Base-by-base conservation (phyloP, 2,329 filamentous ascomycete species). In the Clonostachys byssicola region DNA sequence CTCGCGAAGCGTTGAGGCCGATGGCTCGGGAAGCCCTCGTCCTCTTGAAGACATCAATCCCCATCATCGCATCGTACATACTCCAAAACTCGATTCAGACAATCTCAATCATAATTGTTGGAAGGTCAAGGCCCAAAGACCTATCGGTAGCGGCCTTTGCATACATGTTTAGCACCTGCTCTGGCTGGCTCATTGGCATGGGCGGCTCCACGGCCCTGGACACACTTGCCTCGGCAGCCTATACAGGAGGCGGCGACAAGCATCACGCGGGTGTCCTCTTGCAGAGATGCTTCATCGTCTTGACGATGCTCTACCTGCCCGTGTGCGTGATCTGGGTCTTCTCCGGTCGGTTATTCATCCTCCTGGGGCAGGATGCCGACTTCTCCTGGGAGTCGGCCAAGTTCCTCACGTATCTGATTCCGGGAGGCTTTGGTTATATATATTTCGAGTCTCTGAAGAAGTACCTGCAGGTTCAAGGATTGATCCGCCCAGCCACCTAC, bases 111-210 rank as follows among this genome's bases (percentile, higher is more conserved):
- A 70, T 95, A 42, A 84, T 95, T 36, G 89, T 89, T 4, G 90
- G 90, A 10, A 82, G 88, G 4, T 71, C 90, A 1, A 91, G 87
- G 0, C 85, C 90, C 1, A 86, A 94, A 63, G 83, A 89, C 3
- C 71, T 95, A 7, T 88, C 90, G 1, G 89, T 86, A 0, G 86
- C 89, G 1, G 89, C 90, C 1, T 95, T 95, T 59, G 88, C 87
- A 3, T 92, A 94, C 71, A 95, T 95, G 90, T 95, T 95, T 56
- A 89, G 90, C 47, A 91, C 92, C 86, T 84, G 87, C 18, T 90
- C 89, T 1, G 90, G 89, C 89, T 1, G 90, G 89, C 77, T 95
- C 35, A 88, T 95, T 49, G 90, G 85, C 0, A 77, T 95, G 5
- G 90, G 90, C 33, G 90, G 90, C 8, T 92, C 89, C 0, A 95